Evolutionary conservation across 2,329 filamentous ascomycete species (phyloP).

Genomic region (Trichoderma sp.): DNA sequence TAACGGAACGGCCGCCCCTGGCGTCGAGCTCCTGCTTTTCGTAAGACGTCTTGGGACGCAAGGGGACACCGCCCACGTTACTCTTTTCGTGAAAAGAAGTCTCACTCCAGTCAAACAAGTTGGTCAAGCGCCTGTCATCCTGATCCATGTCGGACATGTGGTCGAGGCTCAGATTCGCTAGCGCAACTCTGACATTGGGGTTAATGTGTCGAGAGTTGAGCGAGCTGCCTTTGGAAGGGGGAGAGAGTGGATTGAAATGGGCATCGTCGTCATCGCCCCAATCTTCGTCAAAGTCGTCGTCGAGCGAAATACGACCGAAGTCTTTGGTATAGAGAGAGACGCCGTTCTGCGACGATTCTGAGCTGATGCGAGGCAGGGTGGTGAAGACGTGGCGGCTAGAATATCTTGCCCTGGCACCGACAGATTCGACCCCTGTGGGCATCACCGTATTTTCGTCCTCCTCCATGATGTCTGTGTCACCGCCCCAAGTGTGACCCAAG

Average conservation of each 20-base stretch:
- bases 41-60: constrained; percentile 71
- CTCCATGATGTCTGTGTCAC: constrained; percentile 57
- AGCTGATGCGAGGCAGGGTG: constrained; percentile 29
- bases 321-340: constrained; percentile 39
- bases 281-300: constrained; percentile 62
- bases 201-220: constrained; percentile 53
- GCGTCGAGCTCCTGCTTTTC: constrained; percentile 70
- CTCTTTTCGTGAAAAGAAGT: constrained; percentile 59
- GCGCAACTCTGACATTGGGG: constrained; percentile 52
- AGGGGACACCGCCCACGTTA: constrained; percentile 55
- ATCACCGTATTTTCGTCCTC: constrained; percentile 58
- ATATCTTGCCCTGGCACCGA: constrained; percentile 28
- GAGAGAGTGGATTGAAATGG: constrained; percentile 55
- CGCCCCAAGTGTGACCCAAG: constrained; percentile 53
- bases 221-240: constrained; percentile 50
- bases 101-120: constrained; percentile 77
- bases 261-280: constrained; percentile 56
- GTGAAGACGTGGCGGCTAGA: constrained; percentile 18
- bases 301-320: constrained; percentile 52
- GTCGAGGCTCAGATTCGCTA: constrained; percentile 52
- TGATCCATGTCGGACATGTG: constrained; percentile 29
- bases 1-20: constrained; percentile 65
- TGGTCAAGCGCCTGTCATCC: constrained; percentile 59
- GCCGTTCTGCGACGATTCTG: constrained; percentile 32
- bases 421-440: constrained; percentile 42